A percentile compares a stretch with the other conserved stretches of the same genome.
Evolutionary conservation across 805 yeast genomes (phyloP).

Genomic region (Torulaspora indica): DNA sequence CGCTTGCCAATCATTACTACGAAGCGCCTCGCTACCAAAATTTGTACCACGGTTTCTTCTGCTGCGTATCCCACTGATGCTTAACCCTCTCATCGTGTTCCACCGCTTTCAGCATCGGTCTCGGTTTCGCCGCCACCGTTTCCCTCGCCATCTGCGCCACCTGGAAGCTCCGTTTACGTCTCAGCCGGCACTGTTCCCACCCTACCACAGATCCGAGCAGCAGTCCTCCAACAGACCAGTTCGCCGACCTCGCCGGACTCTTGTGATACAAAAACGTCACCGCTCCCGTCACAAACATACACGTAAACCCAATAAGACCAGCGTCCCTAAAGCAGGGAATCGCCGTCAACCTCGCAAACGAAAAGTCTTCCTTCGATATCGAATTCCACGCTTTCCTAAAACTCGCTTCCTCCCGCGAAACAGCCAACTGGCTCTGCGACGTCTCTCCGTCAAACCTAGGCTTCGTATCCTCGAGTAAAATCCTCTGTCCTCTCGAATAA

Average conservation of each 20-base stretch:
- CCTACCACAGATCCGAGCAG: conserved; percentile 74
- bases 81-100: conserved; percentile 23
- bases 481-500: conserved; percentile 35
- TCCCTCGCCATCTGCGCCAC: conserved; percentile 67
- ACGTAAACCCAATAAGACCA: conserved; percentile 66
- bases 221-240: conserved; percentile 82
- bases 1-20: too few relatives aligned
- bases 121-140: conserved; percentile 37
- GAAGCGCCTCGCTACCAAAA: too few relatives aligned
- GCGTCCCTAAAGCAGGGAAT: conserved; percentile 83
- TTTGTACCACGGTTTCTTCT: conserved; percentile 29
- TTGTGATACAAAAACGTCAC: conserved; percentile 65
- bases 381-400: conserved; percentile 40
- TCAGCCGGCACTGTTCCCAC: conserved; percentile 88
- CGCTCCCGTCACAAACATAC: conserved; percentile 64
- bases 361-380: conserved; percentile 49
- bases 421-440: conserved; percentile 23
- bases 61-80: conserved; percentile 22
- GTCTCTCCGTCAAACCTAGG: conserved; percentile 38
- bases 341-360: conserved; percentile 44
- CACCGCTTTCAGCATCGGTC: conserved; percentile 35
- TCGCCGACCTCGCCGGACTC: conserved; percentile 55
- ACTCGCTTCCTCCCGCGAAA: conserved; percentile 31
- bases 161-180: conserved; percentile 59
- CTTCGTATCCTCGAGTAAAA: conserved; percentile 39